Base-by-base conservation (phyloP, 345 rosid genomes). In the Linum lewisii region DNA sequence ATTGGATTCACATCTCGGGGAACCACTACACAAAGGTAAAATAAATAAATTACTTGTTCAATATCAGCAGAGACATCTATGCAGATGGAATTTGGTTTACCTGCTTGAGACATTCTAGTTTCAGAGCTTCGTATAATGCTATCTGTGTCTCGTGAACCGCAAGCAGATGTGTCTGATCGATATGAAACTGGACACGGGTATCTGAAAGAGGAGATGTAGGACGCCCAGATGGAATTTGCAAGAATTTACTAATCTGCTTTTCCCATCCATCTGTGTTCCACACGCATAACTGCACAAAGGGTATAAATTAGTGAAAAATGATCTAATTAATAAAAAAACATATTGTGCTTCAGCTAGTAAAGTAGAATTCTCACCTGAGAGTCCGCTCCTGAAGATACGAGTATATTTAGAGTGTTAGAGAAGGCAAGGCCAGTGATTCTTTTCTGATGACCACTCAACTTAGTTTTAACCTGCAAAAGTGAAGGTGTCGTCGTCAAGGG, bases 241-340 rank as follows among this genome's bases (percentile, higher is more conserved):
- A 60, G 66, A 69, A 66, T 69, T 69, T 68, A 20, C 59, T 64
- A 51, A 61, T 67, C 78, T 71, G 71, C 66, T 78, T 88, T 70
- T 83, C 91, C 96, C 96, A 88, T 52, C 79, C 84, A 67, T 88
- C 92, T 58, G 77, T 78, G 74, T 81, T 88, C 90, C 92, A 85
- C 61, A 80, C 77, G 64, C 84, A 85, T 21, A 88, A 71, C 96
- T 88, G 64, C 25, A 67, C 2, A 8, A 7, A 51, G 24, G 25
- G 25, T 20, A 52, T 19, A 52, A 18, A 52, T 9, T 20, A 19
- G 56, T 18, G n/a, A 24, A 52, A 24, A 20, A 24, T 13, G 20
- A 10, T 20, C 56, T 21, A 24, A 11, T 19, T 21, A 52, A 15
- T 24, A 24, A 20, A 24, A 52, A 15, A 19, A 24, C 15, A 21